phyloP scores from a whole-genome alignment of 768 basidiomycete genomes.

The Pleurotus tuber-regium region DNA sequence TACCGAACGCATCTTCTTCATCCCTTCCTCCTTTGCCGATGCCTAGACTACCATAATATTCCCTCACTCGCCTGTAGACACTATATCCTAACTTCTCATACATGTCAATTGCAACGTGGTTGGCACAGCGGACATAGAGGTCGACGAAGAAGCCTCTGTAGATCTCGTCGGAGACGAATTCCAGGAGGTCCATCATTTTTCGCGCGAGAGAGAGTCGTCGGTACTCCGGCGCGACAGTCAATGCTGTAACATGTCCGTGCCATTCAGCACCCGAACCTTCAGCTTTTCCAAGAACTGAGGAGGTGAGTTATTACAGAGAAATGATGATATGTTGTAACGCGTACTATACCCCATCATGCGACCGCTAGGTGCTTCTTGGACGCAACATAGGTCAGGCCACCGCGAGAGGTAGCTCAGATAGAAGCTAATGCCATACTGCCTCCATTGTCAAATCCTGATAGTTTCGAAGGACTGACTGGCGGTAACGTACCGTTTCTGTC shows the following conservation, averaged over 20 bases:
- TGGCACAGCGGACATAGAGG: conserved; percentile 90
- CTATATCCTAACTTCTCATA: conserved; percentile 93
- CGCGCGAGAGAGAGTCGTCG: conserved; percentile 85
- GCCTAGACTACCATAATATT: conserved; percentile 84
- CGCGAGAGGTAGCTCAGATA: conserved; percentile 85
- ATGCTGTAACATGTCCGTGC: conserved; percentile 94
- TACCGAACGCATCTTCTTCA: conserved; percentile 91
- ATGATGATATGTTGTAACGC: conserved; percentile 20
- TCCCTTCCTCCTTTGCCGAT: conserved; percentile 74
- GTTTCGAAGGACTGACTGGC: neutral
- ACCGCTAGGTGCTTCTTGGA: conserved; percentile 77
- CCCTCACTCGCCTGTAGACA: conserved; percentile 85
- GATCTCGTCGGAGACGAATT: conserved; percentile 76
- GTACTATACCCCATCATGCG: conserved; percentile 92
- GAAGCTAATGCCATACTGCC: conserved; percentile 82
- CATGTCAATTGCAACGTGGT: conserved; percentile 81
- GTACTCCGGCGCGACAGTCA: conserved; percentile 93
- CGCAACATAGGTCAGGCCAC: conserved; percentile 91
- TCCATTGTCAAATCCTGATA: neutral
- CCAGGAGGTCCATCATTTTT: conserved; percentile 84
- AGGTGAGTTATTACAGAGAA: neutral
- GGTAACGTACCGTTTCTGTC: conserved; percentile 88
- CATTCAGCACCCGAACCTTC: conserved; percentile 75
- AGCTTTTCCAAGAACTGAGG: conserved; percentile 88
- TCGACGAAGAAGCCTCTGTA: conserved; percentile 92